Evolutionary conservation across 2,329 filamentous ascomycete genomes (phyloP), one percentile per base, ranked within the genome.

Genomic region (Phialemoniopsis sp.): DNA sequence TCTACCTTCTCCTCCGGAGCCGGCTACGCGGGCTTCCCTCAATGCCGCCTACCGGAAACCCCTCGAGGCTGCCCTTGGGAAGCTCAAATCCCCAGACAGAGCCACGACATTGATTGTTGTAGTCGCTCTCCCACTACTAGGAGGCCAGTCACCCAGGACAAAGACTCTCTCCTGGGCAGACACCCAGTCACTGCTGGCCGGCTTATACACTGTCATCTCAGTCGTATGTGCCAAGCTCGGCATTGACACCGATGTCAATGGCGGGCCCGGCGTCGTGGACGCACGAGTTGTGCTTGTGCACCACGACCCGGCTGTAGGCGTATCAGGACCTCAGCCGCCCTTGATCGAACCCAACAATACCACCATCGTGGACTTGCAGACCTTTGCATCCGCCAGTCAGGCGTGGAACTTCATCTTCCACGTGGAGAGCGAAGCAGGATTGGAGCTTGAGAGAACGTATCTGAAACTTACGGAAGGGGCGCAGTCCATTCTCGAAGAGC

Each of bases 171-270:
- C 77, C 14, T 95, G 89, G 74, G 56, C 71, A 28, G 64, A 73
- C n/a, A 76, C 82, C 0, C 89, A 95, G 60, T 70, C 74, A n/a
- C 69, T 91, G 5, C 64, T 96, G 16, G 85, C 86, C 3, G 77
- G 78, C 18, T 57, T 94, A 17, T 97, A 97, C 70, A 81, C 82
- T 52, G 73, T 96, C 36, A 68, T 93, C 40, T 84, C 84, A 28
- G 67, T 82, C 34, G 69, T 88, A n/a, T 88, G 85, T 46, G 78
- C 82, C 12, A 72, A 80, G 47, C 67, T 78, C 35, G 67, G 66
- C 34, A 72, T 66, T 65, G 83, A 59, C 64, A 87, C 60, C 57
- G 87, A 62, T 69, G 77, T 67, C 7, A 62, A 64, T 32, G 68
- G 65, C 13, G 78, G 79, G 29, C 73, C 79, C 1, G 80, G 81